A percentile compares a stretch with the other conserved stretches of the same genome.
phyloP scores from a whole-genome alignment of 208 protist genomes.

The Leishmania major region DNA sequence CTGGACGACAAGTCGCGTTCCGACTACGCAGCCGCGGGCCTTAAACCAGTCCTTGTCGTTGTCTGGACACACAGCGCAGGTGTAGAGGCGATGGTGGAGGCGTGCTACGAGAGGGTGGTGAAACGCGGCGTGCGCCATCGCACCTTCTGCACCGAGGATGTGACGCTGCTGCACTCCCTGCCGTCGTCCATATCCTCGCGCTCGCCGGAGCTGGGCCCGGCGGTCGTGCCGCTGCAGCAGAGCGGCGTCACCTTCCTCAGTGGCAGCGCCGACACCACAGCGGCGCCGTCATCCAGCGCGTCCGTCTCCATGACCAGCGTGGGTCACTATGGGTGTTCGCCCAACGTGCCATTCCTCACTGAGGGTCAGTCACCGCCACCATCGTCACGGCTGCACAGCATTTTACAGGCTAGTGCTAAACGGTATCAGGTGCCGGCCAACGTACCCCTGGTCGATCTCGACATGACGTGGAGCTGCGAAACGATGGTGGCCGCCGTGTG shows the following conservation, averaged over 20 bases:
- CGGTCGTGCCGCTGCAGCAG: slow-evolving; percentile 6
- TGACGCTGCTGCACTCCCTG: not conserved
- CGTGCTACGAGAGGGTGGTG: slow-evolving; percentile 66
- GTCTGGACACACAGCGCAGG: slow-evolving; percentile 58
- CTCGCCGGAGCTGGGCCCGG: slow-evolving; percentile 18
- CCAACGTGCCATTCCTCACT: not conserved
- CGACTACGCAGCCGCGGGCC: slow-evolving; percentile 37
- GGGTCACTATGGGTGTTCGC: not conserved
- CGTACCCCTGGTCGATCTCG: slow-evolving; percentile 46
- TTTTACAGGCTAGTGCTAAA: slow-evolving; percentile 41
- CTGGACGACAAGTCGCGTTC: slow-evolving; percentile 51
- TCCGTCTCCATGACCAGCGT: not conserved
- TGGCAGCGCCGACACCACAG: slow-evolving; percentile 1
- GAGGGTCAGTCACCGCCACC: slow-evolving; percentile 11
- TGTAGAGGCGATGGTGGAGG: slow-evolving; percentile 39
- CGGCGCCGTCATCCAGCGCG: not conserved
- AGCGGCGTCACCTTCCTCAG: not conserved
- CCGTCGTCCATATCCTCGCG: slow-evolving; percentile 10
- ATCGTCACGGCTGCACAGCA: slow-evolving; percentile 39
- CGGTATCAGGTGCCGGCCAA: slow-evolving; percentile 41
- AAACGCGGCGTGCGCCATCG: slow-evolving; percentile 62
- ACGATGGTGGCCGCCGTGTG: slow-evolving; percentile 43
- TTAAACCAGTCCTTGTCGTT: slow-evolving; percentile 43
- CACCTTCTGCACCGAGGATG: slow-evolving; percentile 37
- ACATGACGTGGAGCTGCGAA: slow-evolving; percentile 38